Evolutionary conservation across 2,329 filamentous ascomycete species (phyloP).

Genomic region (Trichocomaceae sp.): DNA sequence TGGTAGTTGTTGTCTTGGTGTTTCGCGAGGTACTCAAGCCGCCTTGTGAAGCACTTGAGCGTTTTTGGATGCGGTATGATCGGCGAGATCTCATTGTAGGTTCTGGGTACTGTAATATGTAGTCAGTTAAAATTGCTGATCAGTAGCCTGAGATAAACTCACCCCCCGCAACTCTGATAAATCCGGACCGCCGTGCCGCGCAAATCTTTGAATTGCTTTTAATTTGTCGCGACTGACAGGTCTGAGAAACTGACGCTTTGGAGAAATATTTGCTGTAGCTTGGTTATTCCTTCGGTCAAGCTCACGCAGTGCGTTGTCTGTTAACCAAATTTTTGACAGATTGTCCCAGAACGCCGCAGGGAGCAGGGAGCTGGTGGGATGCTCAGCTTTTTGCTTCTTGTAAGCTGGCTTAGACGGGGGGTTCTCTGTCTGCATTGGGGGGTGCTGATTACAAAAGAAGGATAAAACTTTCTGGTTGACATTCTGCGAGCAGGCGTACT

Average conservation of each 20-base stretch:
- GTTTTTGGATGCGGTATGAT: too few species aligned
- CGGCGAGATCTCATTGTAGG: background rate
- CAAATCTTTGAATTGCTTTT: background rate
- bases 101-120: slow-evolving; percentile 1
- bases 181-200: slow-evolving; percentile 4
- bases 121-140: background rate
- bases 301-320: background rate
- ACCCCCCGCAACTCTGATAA: slow-evolving; percentile 4
- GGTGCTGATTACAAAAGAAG: background rate
- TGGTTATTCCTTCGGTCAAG: background rate
- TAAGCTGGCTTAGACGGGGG: too few species aligned
- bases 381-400: background rate
- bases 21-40: too few species aligned
- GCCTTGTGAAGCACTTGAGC: background rate
- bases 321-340: background rate
- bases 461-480: too few species aligned
- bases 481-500: background rate
- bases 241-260: too few species aligned
- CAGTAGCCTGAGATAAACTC: background rate
- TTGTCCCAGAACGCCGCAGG: background rate
- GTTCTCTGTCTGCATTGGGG: background rate
- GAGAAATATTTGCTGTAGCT: background rate
- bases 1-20: background rate
- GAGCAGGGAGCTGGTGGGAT: background rate
- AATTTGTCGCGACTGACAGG: background rate